These are phyloP conservation scores for Microcos paniculata DNA, from an alignment of 345 rosid genomes.

Conservation along the genomic window DNA sequence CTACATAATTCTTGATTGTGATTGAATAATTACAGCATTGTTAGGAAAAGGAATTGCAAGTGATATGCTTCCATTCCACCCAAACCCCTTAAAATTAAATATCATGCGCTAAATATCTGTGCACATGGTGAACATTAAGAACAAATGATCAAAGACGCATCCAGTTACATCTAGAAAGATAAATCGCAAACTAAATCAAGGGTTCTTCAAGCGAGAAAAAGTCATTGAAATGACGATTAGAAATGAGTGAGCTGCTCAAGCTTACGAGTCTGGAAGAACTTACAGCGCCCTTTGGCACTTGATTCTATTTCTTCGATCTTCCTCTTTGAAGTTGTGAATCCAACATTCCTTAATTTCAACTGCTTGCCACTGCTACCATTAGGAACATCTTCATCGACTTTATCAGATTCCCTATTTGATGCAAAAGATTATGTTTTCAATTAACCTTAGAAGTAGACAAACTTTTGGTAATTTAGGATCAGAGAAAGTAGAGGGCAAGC, in stretches of 20 bases:
- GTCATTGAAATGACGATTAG: conserved; percentile 29
- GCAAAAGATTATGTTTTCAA: not conserved
- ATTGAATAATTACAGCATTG: too few relatives aligned
- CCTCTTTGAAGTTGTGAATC: conserved; percentile 60
- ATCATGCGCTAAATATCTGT: not conserved
- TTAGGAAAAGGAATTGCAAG: too few relatives aligned
- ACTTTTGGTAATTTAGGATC: not conserved
- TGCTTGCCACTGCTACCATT: conserved; percentile 54
- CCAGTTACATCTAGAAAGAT: not conserved
- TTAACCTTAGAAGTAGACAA: not conserved
- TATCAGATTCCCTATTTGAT: conserved; percentile 64
- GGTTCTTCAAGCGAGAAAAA: not conserved
- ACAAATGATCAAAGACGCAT: not conserved
- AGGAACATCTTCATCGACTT: conserved; percentile 52
- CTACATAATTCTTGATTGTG: too few relatives aligned
- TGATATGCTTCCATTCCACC: too few relatives aligned
- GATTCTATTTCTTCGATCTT: conserved; percentile 77
- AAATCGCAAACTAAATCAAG: not conserved
- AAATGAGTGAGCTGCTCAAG: conserved; percentile 72
- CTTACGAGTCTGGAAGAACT: conserved; percentile 75
- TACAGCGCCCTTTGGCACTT: conserved; percentile 85
- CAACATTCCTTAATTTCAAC: conserved; percentile 65
- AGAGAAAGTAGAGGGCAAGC: not conserved
- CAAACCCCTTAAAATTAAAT: not conserved
- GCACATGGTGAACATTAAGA: not conserved